A percentile compares a stretch with the other conserved stretches of the same genome.
These are phyloP conservation scores for Clonostachys byssicola DNA, from an alignment of 2,329 filamentous ascomycete species.

Conservation along the genomic window DNA sequence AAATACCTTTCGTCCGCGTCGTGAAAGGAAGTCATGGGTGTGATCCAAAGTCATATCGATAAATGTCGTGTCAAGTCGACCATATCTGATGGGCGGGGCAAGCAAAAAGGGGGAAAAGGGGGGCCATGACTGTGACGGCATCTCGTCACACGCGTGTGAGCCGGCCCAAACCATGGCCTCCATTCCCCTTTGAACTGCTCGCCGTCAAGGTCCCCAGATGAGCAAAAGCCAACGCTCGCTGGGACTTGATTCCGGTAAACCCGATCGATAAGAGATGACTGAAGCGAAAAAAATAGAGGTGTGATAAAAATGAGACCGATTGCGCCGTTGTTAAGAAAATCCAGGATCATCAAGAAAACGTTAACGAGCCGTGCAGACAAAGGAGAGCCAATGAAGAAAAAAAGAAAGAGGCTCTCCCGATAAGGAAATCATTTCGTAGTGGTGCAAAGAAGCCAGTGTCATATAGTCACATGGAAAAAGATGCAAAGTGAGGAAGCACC, in stretches of 20 bases:
- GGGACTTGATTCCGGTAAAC: no score
- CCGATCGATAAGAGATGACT: background rate
- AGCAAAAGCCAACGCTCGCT: background rate
- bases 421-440: slow-evolving; percentile 3
- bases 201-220: background rate
- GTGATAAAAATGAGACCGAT: slow-evolving; percentile 2
- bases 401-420: background rate
- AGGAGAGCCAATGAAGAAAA: slow-evolving; percentile 1
- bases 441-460: background rate
- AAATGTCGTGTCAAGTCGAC: background rate
- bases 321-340: slow-evolving; percentile 1
- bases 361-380: background rate
- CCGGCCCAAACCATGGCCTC: background rate
- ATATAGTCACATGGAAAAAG: background rate
- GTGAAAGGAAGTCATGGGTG: background rate
- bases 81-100: no score
- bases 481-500: background rate
- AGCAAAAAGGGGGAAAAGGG: background rate
- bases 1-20: background rate
- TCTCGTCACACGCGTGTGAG: background rate
- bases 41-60: slow-evolving; percentile 1
- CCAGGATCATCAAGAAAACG: slow-evolving; percentile 3
- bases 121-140: background rate
- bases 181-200: background rate
- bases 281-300: slow-evolving; percentile 2